Percentiles rank a stretch among this genome's conserved stretches.
These are phyloP conservation scores for Nelumbo lutea DNA, from an alignment of 164 flowering plant genomes.

Conservation along the genomic window DNA sequence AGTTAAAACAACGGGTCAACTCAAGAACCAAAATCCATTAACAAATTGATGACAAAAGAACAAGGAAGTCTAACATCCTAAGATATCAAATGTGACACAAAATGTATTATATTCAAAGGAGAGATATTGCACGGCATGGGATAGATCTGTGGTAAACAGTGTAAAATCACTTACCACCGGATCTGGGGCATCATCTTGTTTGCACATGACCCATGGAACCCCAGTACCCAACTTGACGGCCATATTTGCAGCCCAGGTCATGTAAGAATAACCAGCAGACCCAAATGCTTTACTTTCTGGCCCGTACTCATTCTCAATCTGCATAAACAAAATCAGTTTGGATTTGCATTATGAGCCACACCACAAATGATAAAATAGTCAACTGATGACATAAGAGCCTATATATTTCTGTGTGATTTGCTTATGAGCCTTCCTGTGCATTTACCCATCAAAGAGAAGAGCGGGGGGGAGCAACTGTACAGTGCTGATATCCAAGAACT, in stretches of 20 bases:
- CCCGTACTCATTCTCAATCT: slow-evolving; percentile 81
- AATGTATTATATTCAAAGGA: background rate
- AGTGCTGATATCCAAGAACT: background rate
- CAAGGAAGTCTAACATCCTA: background rate
- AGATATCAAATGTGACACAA: background rate
- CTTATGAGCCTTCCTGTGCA: background rate
- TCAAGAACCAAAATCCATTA: background rate
- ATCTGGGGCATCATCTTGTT: slow-evolving; percentile 75
- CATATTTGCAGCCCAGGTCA: slow-evolving; percentile 75
- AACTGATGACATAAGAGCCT: background rate
- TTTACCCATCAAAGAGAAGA: background rate
- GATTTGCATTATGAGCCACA: background rate
- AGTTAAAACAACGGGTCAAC: background rate
- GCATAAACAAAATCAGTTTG: background rate
- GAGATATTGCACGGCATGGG: background rate
- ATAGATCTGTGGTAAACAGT: background rate
- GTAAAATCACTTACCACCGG: slow-evolving; percentile 43
- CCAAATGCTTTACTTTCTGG: slow-evolving; percentile 38
- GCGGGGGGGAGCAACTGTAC: background rate
- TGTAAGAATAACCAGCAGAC: slow-evolving; percentile 50
- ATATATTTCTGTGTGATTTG: background rate
- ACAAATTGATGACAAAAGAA: background rate
- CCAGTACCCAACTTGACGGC: slow-evolving; percentile 54
- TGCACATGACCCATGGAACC: slow-evolving; percentile 88
- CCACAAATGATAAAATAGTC: background rate